Evolutionary conservation across 495 filamentous ascomycete species (phyloP).

Genomic region (Cenococcum geophilum): DNA sequence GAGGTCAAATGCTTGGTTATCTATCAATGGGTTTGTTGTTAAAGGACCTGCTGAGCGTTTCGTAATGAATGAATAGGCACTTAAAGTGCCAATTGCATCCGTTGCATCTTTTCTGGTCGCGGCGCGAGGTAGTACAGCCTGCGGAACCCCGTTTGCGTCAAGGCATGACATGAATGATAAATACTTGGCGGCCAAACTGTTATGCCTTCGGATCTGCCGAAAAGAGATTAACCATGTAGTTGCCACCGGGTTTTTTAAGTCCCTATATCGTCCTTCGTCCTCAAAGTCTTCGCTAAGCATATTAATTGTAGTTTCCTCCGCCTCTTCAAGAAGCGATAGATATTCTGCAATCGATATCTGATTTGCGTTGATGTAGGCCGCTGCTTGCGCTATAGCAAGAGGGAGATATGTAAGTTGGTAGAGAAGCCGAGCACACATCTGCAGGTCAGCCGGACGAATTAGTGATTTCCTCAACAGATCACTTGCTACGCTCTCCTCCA

Average conservation of each 20-base stretch:
- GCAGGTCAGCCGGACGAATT: background rate
- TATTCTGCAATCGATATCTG: conserved; percentile 19
- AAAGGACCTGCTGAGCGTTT: conserved; percentile 12
- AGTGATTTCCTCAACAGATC: conserved; percentile 16
- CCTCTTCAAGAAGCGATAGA: conserved; percentile 12
- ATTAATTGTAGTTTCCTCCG: conserved; percentile 23
- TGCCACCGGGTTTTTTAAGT: conserved; percentile 25
- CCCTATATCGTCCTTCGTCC: conserved; percentile 25
- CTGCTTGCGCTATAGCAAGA: conserved; percentile 33
- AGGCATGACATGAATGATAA: conserved; percentile 30
- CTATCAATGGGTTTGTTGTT: background rate
- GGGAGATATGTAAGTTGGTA: conserved; percentile 29
- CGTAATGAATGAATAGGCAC: conserved; percentile 35
- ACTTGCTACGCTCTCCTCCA: conserved; percentile 12
- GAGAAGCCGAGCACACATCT: conserved; percentile 10
- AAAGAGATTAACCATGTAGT: conserved; percentile 31
- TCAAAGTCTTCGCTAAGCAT: no score
- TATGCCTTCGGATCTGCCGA: conserved; percentile 20
- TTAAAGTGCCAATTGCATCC: conserved; percentile 36
- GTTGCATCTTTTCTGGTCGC: conserved; percentile 1
- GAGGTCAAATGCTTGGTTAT: conserved; percentile 19
- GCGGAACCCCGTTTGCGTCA: conserved; percentile 35
- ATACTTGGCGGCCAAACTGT: conserved; percentile 27
- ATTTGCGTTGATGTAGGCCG: conserved; percentile 33
- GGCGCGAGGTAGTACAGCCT: conserved; percentile 22